Percentiles rank a stretch among this genome's conserved stretches.
phyloP scores from a whole-genome alignment of 352 stramenopile genomes.

The Pythium phragmiticola region DNA sequence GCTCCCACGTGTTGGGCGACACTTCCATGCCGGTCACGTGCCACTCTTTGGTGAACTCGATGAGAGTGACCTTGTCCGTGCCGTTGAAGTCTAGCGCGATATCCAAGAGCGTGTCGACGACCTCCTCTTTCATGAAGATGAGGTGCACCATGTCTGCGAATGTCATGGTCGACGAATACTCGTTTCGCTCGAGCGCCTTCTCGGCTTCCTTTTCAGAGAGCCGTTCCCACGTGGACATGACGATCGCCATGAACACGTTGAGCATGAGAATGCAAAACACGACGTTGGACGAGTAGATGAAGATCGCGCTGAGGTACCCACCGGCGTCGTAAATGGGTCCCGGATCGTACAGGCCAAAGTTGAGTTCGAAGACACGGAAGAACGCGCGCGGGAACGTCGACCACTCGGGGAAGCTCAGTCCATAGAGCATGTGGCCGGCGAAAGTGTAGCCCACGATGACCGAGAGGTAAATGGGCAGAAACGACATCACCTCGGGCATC shows the following conservation, averaged over 20 bases:
- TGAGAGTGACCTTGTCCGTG: slow-evolving; percentile 35
- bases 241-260: slow-evolving; percentile 78
- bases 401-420: slow-evolving; percentile 61
- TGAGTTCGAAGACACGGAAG: slow-evolving; percentile 74
- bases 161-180: slow-evolving; percentile 44
- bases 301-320: slow-evolving; percentile 61
- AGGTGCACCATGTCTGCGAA: slow-evolving; percentile 48
- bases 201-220: slow-evolving; percentile 55
- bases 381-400: slow-evolving; percentile 55
- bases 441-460: slow-evolving; percentile 74
- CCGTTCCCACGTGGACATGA: slow-evolving; percentile 71
- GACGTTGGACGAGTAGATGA: slow-evolving; percentile 66
- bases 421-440: slow-evolving; percentile 66
- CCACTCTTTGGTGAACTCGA: slow-evolving; percentile 43
- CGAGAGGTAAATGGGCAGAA: slow-evolving; percentile 63
- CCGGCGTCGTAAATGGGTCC: slow-evolving; percentile 65
- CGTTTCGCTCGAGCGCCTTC: slow-evolving; percentile 40
- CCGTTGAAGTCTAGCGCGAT: slow-evolving; percentile 48
- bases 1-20: slow-evolving; percentile 35
- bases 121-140: slow-evolving; percentile 56
- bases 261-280: slow-evolving; percentile 80
- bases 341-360: slow-evolving; percentile 68
- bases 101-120: slow-evolving; percentile 58
- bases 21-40: slow-evolving; percentile 39
- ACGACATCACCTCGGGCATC: slow-evolving; percentile 72